Percentiles rank a stretch among this genome's conserved stretches.
Evolutionary conservation across 768 basidiomycete species (phyloP).

Genomic region (Leccinum uliginosum): DNA sequence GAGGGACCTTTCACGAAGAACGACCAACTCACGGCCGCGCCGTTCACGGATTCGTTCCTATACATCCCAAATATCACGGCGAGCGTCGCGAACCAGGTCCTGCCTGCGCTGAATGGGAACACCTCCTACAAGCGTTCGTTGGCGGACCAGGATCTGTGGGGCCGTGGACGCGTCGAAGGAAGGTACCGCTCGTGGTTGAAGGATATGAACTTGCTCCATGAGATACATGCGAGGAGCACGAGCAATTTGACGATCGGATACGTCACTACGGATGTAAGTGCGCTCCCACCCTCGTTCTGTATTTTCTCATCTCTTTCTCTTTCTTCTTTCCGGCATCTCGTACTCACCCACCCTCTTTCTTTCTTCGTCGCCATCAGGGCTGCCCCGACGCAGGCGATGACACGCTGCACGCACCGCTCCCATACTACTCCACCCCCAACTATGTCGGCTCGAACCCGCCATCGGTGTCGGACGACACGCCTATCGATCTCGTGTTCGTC

Average conservation of each 20-base stretch:
- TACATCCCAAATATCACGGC: constrained; percentile 55
- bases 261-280: background rate
- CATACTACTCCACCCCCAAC: constrained; percentile 49
- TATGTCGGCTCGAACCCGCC: constrained; percentile 59
- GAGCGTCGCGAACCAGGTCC: constrained; percentile 47
- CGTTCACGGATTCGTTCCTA: constrained; percentile 62
- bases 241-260: constrained; percentile 30
- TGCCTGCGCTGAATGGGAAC: constrained; percentile 49
- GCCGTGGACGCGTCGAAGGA: background rate
- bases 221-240: constrained; percentile 27
- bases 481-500: constrained; percentile 73
- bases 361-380: constrained; percentile 34
- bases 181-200: background rate
- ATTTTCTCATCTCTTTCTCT: background rate
- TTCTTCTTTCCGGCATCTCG: background rate
- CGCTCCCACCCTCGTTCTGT: background rate
- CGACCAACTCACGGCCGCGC: constrained; percentile 72
- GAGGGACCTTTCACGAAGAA: constrained; percentile 72
- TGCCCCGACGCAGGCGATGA: constrained; percentile 80
- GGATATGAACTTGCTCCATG: background rate
- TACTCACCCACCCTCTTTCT: background rate
- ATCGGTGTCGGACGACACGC: constrained; percentile 41
- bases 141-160: background rate
- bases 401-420: constrained; percentile 55
- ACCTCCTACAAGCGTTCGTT: constrained; percentile 3